Evolutionary conservation across 2,329 filamentous ascomycete species (phyloP).

Genomic region (Alternaria infectoria): DNA sequence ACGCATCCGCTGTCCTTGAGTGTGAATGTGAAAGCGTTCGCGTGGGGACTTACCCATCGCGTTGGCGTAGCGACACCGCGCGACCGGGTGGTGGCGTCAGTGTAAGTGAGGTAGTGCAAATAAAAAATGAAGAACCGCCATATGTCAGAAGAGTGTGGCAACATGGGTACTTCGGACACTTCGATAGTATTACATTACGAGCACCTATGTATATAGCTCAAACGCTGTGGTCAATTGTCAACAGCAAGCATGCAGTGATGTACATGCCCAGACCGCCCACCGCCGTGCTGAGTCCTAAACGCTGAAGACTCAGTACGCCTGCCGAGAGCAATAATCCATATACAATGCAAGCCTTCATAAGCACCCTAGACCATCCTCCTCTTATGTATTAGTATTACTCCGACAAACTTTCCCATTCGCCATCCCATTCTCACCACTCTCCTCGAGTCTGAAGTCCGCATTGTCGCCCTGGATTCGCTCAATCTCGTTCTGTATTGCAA

Average conservation of each 20-base stretch:
- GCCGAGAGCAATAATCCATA: background rate
- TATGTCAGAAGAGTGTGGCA: background rate
- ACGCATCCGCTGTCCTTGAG: background rate
- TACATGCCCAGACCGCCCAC: background rate
- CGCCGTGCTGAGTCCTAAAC: background rate
- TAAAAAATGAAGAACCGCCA: background rate
- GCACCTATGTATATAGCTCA: background rate
- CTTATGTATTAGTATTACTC: background rate
- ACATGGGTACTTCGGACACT: background rate
- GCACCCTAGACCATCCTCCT: background rate
- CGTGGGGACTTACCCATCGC: background rate
- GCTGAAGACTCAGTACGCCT: background rate
- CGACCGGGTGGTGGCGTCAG: background rate
- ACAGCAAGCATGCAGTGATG: background rate
- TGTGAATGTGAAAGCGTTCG: background rate
- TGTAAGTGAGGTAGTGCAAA: background rate
- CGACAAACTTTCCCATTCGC: background rate
- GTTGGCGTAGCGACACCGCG: background rate
- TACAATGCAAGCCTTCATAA: background rate
- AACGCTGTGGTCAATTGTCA: background rate
- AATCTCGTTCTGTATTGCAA: constrained; percentile 70
- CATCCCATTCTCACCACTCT: constrained; percentile 16
- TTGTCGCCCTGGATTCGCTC: constrained; percentile 60
- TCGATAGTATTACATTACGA: background rate
- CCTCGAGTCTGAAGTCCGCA: constrained; percentile 54